phyloP scores from a whole-genome alignment of 2,329 filamentous ascomycete genomes.

The Colletotrichum sp. region DNA sequence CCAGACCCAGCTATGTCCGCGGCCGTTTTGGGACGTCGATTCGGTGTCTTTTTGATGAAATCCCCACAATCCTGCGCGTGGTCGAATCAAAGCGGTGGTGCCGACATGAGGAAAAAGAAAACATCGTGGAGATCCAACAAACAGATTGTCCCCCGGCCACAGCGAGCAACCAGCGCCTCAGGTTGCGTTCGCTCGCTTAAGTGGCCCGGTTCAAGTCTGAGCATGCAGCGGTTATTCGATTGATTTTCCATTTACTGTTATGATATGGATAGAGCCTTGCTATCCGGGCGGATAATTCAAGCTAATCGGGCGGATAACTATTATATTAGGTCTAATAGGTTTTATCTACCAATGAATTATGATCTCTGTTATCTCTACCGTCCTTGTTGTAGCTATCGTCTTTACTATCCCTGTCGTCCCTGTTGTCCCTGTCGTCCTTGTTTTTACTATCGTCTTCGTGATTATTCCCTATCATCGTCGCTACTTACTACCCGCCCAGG shows the following conservation, averaged over 20 bases:
- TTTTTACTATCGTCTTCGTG: too few species aligned
- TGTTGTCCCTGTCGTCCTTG: too few species aligned
- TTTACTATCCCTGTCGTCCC: too few species aligned
- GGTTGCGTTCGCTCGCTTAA: background rate
- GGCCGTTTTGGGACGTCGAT: background rate
- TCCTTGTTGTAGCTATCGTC: too few species aligned
- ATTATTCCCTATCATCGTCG: too few species aligned
- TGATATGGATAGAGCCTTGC: too few species aligned
- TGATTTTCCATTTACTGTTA: background rate
- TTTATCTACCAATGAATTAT: too few species aligned
- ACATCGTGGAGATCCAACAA: background rate
- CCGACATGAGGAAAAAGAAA: background rate
- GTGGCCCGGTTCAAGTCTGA: background rate
- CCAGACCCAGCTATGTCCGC: background rate
- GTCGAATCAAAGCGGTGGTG: background rate
- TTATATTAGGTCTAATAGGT: too few species aligned
- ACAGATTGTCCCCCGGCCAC: background rate
- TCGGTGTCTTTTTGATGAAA: background rate
- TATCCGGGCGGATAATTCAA: too few species aligned
- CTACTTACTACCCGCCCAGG: too few species aligned
- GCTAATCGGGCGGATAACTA: too few species aligned
- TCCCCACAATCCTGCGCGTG: background rate
- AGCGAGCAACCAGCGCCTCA: background rate
- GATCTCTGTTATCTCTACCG: too few species aligned
- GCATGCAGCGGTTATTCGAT: background rate